phyloP scores from a whole-genome alignment of 345 rosid genomes.

The Eucalyptus polyanthemos region DNA sequence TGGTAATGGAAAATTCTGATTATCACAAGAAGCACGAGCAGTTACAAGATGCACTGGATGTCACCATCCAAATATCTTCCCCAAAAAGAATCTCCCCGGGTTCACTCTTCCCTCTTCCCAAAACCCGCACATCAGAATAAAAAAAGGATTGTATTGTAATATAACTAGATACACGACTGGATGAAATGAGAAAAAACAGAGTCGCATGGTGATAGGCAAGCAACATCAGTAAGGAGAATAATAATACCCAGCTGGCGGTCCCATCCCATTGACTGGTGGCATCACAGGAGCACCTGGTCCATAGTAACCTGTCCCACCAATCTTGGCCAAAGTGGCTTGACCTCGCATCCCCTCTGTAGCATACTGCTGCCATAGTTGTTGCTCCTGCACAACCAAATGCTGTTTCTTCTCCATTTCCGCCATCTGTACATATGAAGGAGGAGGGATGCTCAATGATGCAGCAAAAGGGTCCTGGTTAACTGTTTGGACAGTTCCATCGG shows the following conservation, averaged over 20 bases:
- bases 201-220: neutral
- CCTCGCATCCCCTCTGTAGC: slow-evolving; percentile 66
- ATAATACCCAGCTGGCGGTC: slow-evolving; percentile 37
- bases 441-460: slow-evolving; percentile 50
- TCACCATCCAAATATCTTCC: neutral
- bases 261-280: slow-evolving; percentile 36
- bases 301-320: slow-evolving; percentile 19
- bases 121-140: neutral
- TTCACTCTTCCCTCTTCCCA: neutral
- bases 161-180: neutral
- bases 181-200: neutral
- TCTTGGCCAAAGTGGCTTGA: slow-evolving; percentile 41
- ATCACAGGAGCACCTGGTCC: slow-evolving; percentile 18
- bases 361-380: slow-evolving; percentile 59
- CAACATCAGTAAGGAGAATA: slow-evolving; percentile 20
- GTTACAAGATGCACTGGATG: neutral
- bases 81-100: neutral
- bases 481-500: slow-evolving; percentile 53
- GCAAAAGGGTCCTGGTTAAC: slow-evolving; percentile 61
- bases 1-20: neutral
- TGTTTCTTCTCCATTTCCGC: slow-evolving; percentile 81
- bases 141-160: neutral
- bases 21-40: neutral
- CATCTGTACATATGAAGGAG: slow-evolving; percentile 77
- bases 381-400: slow-evolving; percentile 55